Conservation (phyloP, 2,329 filamentous ascomycete genomes). For the Hortaea werneckii region DNA sequence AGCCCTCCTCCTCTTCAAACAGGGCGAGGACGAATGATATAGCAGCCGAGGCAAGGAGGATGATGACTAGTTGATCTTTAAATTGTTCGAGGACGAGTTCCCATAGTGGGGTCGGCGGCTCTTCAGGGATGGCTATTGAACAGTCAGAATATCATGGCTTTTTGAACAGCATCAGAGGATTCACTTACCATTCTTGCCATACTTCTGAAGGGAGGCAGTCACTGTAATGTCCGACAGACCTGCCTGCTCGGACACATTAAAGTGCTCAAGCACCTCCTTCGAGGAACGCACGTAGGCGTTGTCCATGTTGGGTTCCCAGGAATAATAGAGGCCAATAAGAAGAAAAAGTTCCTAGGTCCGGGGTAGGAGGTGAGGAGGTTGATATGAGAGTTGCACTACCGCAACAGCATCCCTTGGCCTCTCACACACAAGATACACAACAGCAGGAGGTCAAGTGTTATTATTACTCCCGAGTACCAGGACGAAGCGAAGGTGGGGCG, state of each 20-base stretch:
- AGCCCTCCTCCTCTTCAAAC: slow-evolving; percentile 86
- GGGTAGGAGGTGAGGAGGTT: too few relatives aligned
- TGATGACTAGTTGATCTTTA: slow-evolving; percentile 96
- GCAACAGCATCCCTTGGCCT: too few relatives aligned
- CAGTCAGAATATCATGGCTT: slow-evolving; percentile 9
- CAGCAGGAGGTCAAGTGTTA: too few relatives aligned
- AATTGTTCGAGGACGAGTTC: slow-evolving; percentile 96
- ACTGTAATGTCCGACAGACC: slow-evolving; percentile 25
- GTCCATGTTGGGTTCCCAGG: slow-evolving; percentile 21
- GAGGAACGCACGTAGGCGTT: slow-evolving; percentile 25
- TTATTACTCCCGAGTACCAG: too few relatives aligned
- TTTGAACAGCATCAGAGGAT: background rate
- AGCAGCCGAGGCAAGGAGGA: slow-evolving; percentile 81
- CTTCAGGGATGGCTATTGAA: slow-evolving; percentile 60
- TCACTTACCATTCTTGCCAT: slow-evolving; percentile 28
- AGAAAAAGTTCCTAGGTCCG: too few relatives aligned
- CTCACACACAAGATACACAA: too few relatives aligned
- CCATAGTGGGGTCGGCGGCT: slow-evolving; percentile 92
- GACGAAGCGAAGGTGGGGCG: too few relatives aligned
- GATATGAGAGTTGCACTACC: too few relatives aligned
- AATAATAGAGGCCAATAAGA: too few relatives aligned
- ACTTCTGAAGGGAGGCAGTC: slow-evolving; percentile 20
- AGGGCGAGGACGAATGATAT: slow-evolving; percentile 89
- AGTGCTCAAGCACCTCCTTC: slow-evolving; percentile 27
- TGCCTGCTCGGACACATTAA: slow-evolving; percentile 23